Evolutionary conservation across 495 filamentous ascomycete species (phyloP).

Genomic region (Penicillium subrubescens): DNA sequence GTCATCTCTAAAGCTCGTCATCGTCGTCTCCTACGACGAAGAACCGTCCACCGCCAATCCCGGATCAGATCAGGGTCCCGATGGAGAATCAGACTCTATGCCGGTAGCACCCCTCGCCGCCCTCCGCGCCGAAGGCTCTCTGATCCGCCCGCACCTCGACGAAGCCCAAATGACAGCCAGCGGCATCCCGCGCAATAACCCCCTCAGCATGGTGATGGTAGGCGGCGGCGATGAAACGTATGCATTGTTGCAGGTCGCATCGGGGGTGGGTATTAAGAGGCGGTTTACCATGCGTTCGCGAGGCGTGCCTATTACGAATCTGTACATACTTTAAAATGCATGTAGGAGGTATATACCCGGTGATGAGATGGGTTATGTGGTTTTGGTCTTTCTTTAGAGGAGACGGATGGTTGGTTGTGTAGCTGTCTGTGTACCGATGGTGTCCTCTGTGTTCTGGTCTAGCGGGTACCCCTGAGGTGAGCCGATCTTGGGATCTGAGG

Average conservation of each 20-base stretch:
- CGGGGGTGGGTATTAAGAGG: constrained; percentile 69
- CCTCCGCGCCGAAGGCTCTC: constrained; percentile 41
- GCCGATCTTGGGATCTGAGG: no score
- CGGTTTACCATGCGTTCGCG: constrained; percentile 81
- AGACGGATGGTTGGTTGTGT: not conserved
- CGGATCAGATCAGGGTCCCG: not conserved
- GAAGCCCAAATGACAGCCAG: constrained; percentile 68
- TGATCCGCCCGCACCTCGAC: constrained; percentile 78
- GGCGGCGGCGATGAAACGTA: constrained; percentile 72
- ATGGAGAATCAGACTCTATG: not conserved
- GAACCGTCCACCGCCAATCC: constrained; percentile 3
- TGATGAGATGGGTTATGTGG: not conserved
- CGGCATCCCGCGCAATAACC: constrained; percentile 71
- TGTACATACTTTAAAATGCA: constrained; percentile 64
- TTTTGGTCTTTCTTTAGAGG: not conserved
- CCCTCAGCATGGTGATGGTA: constrained; percentile 84
- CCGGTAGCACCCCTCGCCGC: constrained; percentile 34
- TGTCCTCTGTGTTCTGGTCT: no score
- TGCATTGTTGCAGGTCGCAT: constrained; percentile 59
- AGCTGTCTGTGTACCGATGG: no score
- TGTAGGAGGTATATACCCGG: constrained; percentile 14
- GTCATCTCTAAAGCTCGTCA: constrained; percentile 70
- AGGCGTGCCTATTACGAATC: constrained; percentile 75
- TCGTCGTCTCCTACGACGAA: constrained; percentile 73
- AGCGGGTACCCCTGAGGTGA: no score